phyloP scores from a whole-genome alignment of 495 filamentous ascomycete species.

The Immersiella caudata region DNA sequence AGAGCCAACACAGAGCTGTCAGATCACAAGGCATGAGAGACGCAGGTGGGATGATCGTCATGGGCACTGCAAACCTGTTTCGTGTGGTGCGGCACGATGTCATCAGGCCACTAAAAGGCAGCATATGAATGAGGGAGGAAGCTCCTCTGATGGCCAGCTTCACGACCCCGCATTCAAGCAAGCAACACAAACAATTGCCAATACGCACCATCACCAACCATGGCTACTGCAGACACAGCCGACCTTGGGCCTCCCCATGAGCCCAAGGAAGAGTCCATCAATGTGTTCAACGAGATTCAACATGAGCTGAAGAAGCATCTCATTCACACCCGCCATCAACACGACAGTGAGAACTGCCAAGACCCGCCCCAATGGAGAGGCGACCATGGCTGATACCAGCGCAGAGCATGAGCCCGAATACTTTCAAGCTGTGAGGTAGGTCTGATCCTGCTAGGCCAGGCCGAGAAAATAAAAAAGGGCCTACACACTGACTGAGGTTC shows the following conservation, averaged over 20 bases:
- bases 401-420: conserved; percentile 52
- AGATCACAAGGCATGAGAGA: not conserved
- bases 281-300: conserved; percentile 52
- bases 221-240: conserved; percentile 57
- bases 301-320: conserved; percentile 53
- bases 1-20: not conserved
- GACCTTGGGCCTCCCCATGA: conserved; percentile 50
- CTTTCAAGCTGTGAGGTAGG: conserved; percentile 45
- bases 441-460: not conserved
- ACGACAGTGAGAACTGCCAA: conserved; percentile 27
- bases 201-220: not conserved
- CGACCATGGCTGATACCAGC: not conserved
- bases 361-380: not conserved
- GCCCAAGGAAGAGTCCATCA: conserved; percentile 56
- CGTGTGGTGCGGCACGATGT: not conserved
- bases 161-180: not conserved
- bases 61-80: not conserved
- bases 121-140: not conserved
- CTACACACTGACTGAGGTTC: not conserved
- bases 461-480: not conserved
- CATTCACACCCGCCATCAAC: conserved; percentile 52
- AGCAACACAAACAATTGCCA: not conserved
- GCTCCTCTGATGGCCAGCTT: not conserved
- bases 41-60: not conserved
- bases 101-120: not conserved